These are phyloP conservation scores for Astragalus membranaceus DNA, from an alignment of 306 rosid species.

Conservation along the genomic window DNA sequence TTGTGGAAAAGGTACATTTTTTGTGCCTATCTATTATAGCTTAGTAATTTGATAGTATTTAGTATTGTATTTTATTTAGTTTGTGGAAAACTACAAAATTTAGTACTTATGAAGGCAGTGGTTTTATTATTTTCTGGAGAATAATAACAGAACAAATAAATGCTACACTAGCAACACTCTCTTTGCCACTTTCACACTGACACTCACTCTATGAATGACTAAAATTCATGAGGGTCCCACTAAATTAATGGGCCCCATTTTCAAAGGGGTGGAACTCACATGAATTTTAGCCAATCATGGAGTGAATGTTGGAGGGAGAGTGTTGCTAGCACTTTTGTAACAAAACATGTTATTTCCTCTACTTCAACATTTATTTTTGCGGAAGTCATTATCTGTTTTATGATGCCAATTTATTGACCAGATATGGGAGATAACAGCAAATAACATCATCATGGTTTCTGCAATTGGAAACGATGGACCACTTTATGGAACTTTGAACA, in stretches of 20 bases:
- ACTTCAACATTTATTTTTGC: background rate
- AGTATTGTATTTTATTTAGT: background rate
- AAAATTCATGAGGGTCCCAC: no score
- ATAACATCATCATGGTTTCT: conserved; percentile 92
- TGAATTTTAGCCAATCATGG: no score
- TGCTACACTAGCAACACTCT: no score
- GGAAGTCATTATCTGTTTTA: background rate
- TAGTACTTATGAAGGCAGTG: background rate
- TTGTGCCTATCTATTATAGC: background rate
- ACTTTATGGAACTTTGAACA: conserved; percentile 91
- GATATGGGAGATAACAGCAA: conserved; percentile 99
- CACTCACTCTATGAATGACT: no score
- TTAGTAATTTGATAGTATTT: background rate
- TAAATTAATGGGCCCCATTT: no score
- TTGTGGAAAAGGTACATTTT: conserved; percentile 77
- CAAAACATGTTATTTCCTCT: conserved; percentile 11
- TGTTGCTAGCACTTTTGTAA: background rate
- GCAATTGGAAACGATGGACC: conserved; percentile 99
- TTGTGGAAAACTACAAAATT: background rate
- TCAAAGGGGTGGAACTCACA: no score
- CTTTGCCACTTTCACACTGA: no score
- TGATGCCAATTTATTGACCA: conserved; percentile 34
- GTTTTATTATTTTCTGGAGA: conserved; percentile 11
- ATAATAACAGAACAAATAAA: background rate
- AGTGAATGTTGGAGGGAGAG: no score